Percentiles rank a stretch among this genome's conserved stretches.
Evolutionary conservation across 306 rosid genomes (phyloP).

Genomic region (Crataegus laevigata): DNA sequence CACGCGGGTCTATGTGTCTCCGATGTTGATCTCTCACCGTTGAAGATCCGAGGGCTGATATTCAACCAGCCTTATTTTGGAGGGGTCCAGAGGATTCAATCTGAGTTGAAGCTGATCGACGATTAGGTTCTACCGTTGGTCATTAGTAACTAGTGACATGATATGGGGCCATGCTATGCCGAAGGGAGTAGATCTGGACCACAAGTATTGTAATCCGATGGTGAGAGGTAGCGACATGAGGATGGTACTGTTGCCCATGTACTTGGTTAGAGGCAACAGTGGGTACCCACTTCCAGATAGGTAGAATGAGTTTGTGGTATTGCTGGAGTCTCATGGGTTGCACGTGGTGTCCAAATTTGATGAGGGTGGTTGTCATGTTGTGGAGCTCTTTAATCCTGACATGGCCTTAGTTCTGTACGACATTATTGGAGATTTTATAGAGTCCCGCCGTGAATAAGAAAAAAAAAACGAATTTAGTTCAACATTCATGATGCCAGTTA

Average conservation of each 20-base stretch:
- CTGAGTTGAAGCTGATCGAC: conserved; percentile 31
- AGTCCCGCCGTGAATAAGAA: background rate
- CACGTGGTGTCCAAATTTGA: conserved; percentile 28
- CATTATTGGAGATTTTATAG: conserved; percentile 18
- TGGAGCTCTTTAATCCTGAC: conserved; percentile 40
- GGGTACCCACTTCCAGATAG: conserved; percentile 67
- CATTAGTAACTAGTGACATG: conserved; percentile 47
- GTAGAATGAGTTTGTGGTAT: conserved; percentile 41
- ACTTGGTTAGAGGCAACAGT: conserved; percentile 36
- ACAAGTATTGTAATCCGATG: conserved; percentile 53
- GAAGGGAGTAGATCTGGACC: conserved; percentile 46
- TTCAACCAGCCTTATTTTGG: conserved; percentile 41
- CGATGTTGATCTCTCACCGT: conserved; percentile 31
- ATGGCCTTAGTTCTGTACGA: conserved; percentile 27
- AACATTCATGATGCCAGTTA: too few species aligned
- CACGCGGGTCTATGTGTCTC: conserved; percentile 43
- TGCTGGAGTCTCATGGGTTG: conserved; percentile 47
- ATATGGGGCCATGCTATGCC: conserved; percentile 60
- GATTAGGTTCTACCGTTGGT: conserved; percentile 44
- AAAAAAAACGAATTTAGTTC: too few species aligned
- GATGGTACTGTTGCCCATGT: conserved; percentile 49
- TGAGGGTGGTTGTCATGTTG: conserved; percentile 56
- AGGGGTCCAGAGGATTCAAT: conserved; percentile 38
- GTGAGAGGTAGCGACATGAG: background rate
- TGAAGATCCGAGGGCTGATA: conserved; percentile 40